Conservation (phyloP, 768 basidiomycete genomes). For the Agrocybe praecox region DNA sequence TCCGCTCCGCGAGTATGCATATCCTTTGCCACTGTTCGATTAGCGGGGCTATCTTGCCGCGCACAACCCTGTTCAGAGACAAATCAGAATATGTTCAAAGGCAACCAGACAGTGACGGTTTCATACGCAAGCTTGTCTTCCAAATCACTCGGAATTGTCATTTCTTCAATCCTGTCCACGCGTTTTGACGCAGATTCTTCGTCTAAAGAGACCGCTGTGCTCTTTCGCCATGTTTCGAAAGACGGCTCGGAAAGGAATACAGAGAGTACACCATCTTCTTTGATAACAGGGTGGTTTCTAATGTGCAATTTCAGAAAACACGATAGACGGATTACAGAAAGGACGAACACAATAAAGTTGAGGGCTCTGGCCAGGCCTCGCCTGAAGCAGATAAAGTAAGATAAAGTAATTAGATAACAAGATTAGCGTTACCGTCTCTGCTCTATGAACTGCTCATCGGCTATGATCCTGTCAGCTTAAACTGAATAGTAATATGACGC, state of each 20-base stretch:
- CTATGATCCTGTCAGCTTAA: constrained; percentile 34
- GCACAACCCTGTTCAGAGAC: constrained; percentile 57
- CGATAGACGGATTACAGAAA: not conserved
- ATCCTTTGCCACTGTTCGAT: constrained; percentile 94
- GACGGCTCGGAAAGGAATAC: constrained; percentile 84
- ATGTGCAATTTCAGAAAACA: not conserved
- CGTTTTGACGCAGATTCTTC: constrained; percentile 86
- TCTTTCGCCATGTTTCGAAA: constrained; percentile 88
- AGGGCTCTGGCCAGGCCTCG: constrained; percentile 81
- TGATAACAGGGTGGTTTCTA: constrained; percentile 89
- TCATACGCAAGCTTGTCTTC: constrained; percentile 85
- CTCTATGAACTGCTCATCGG: constrained; percentile 90
- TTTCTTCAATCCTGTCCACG: constrained; percentile 82
- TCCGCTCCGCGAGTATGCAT: constrained; percentile 83
- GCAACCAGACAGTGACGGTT: not conserved
- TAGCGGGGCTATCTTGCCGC: constrained; percentile 70
- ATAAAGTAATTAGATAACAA: not conserved
- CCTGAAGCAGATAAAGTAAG: constrained; percentile 37
- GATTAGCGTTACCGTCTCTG: constrained; percentile 64
- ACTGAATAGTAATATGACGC: constrained; percentile 8
- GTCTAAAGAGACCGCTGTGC: constrained; percentile 72
- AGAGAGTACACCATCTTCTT: constrained; percentile 81
- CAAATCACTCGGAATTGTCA: constrained; percentile 90
- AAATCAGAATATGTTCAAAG: constrained; percentile 8
- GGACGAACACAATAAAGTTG: constrained; percentile 71